Conservation (phyloP, 176 grass and related monocot species). For the Oryza longistaminata region DNA sequence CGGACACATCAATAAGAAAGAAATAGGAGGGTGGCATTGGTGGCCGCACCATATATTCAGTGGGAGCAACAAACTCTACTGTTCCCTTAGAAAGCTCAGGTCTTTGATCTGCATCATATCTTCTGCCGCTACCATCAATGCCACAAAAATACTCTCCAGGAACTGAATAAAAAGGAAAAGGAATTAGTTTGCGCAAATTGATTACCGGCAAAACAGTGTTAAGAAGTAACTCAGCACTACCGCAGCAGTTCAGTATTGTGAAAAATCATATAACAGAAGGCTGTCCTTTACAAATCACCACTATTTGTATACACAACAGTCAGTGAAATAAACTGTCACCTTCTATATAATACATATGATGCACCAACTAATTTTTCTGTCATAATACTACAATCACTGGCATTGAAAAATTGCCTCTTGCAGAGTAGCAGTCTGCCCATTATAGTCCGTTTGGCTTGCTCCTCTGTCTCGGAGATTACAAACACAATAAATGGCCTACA, state of each 20-base stretch:
- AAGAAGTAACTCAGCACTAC: conserved; percentile 25
- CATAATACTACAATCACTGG: neutral
- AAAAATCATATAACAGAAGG: conserved; percentile 13
- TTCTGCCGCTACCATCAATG: conserved; percentile 81
- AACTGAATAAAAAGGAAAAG: conserved; percentile 55
- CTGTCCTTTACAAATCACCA: neutral
- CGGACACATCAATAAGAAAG: conserved; percentile 93
- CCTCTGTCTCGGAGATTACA: neutral
- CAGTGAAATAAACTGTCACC: neutral
- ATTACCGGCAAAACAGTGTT: conserved; percentile 16
- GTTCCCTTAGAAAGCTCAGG: conserved; percentile 94
- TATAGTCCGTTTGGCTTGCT: neutral
- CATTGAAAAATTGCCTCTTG: neutral
- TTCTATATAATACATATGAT: conserved; percentile 8
- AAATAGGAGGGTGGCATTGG: conserved; percentile 97
- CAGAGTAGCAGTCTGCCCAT: neutral
- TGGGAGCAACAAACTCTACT: conserved; percentile 95
- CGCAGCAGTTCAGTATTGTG: neutral
- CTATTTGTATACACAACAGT: neutral
- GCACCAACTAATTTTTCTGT: neutral
- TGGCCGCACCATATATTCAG: conserved; percentile 99
- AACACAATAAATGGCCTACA: neutral
- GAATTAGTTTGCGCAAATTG: conserved; percentile 12
- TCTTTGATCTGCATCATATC: conserved; percentile 85
- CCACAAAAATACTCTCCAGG: conserved; percentile 85